Evolutionary conservation across 2,329 filamentous ascomycete genomes (phyloP).

Genomic region (Beauveria sp.): DNA sequence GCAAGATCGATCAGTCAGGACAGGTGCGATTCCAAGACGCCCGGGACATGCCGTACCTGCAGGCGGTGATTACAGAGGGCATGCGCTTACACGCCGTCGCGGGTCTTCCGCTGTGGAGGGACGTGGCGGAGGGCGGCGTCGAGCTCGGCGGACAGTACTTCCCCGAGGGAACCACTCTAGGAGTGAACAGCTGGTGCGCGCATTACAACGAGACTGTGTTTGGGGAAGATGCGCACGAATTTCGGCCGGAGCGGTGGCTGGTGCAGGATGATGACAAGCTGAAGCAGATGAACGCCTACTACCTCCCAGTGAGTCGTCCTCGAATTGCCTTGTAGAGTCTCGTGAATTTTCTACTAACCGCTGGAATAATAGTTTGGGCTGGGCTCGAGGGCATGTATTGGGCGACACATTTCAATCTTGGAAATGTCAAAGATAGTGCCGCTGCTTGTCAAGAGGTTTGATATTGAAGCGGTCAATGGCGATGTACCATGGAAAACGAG

Average conservation of each 20-base stretch:
- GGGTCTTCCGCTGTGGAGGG: conserved; percentile 40
- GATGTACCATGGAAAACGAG: conserved; percentile 23
- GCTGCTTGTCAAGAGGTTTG: conserved; percentile 26
- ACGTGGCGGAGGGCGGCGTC: conserved; percentile 36
- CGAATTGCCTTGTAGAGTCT: not conserved
- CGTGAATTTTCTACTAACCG: not conserved
- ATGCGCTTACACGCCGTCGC: conserved; percentile 42
- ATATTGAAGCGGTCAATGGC: conserved; percentile 21
- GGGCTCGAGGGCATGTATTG: conserved; percentile 35
- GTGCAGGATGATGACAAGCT: conserved; percentile 18
- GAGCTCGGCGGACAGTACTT: conserved; percentile 29
- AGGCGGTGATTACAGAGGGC: conserved; percentile 46
- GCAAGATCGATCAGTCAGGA: conserved; percentile 8
- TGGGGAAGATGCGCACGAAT: conserved; percentile 24
- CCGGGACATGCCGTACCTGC: conserved; percentile 40
- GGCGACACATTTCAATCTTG: conserved; percentile 34
- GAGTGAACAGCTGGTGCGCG: conserved; percentile 29
- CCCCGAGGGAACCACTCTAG: conserved; percentile 25
- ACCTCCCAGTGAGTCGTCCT: conserved; percentile 20
- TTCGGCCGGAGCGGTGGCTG: conserved; percentile 37
- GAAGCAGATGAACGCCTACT: conserved; percentile 22
- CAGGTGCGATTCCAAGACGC: conserved; percentile 28
- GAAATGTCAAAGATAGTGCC: conserved; percentile 37
- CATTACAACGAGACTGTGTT: conserved; percentile 26
- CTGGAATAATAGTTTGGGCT: conserved; percentile 26